Conservation (phyloP, 2,329 filamentous ascomycete genomes). For the Myrmaecium sp. region DNA sequence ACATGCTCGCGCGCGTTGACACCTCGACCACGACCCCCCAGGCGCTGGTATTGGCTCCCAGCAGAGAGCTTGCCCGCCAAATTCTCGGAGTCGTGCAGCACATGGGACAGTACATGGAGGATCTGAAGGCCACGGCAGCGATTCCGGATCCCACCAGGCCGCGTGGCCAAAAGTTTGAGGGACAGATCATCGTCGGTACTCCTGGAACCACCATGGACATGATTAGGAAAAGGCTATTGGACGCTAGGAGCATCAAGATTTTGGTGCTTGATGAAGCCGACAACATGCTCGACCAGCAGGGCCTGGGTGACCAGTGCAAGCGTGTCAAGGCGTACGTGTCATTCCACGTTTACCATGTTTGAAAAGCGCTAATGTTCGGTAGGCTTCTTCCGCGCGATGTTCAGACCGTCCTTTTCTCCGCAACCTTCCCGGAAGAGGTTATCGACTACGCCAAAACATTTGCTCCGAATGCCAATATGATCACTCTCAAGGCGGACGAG, state of each 20-base stretch:
- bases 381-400: conserved; percentile 56
- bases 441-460: conserved; percentile 70
- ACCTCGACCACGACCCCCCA: conserved; percentile 56
- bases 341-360: not conserved
- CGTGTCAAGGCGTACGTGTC: conserved; percentile 64
- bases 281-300: conserved; percentile 96
- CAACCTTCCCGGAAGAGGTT: conserved; percentile 78
- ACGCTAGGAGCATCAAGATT: conserved; percentile 55
- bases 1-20: conserved; percentile 76
- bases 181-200: conserved; percentile 77
- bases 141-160: conserved; percentile 60
- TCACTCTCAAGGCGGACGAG: conserved; percentile 78
- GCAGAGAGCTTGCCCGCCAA: conserved; percentile 84
- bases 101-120: conserved; percentile 71
- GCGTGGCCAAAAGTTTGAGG: conserved; percentile 52
- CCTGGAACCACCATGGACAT: conserved; percentile 86
- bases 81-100: conserved; percentile 70
- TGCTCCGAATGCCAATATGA: conserved; percentile 68
- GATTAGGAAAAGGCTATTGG: conserved; percentile 59
- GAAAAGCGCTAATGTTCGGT: conserved; percentile 14
- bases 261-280: conserved; percentile 94
- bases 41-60: conserved; percentile 77
- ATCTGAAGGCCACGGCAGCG: conserved; percentile 61
- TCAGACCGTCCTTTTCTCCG: conserved; percentile 92
- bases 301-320: conserved; percentile 85